Conservation (phyloP, 306 rosid genomes). For the Corylus heterophylla region DNA sequence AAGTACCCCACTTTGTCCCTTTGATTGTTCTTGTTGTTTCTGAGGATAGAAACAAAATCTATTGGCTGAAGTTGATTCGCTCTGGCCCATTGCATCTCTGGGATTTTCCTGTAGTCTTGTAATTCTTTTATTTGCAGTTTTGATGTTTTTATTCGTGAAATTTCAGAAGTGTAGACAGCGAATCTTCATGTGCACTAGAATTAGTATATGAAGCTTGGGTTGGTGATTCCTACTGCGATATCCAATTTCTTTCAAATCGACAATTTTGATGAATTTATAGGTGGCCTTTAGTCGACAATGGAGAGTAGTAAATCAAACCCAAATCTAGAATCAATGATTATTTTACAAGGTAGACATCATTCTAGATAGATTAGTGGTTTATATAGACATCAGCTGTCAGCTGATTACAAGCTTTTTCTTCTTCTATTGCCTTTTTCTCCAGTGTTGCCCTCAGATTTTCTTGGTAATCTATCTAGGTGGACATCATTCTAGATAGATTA, state of each 20-base stretch:
- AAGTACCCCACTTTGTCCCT: slow-evolving; percentile 75
- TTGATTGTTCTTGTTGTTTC: slow-evolving; percentile 88
- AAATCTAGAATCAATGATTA: not conserved
- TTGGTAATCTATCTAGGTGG: slow-evolving; percentile 4
- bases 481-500: not conserved
- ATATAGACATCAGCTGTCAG: not conserved
- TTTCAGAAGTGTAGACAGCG: not conserved
- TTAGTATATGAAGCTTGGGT: not conserved
- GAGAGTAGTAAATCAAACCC: too few species aligned
- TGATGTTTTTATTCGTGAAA: not conserved
- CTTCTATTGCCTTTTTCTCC: slow-evolving; percentile 39
- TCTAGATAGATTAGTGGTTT: not conserved
- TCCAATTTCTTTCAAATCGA: too few species aligned
- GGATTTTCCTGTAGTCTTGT: slow-evolving; percentile 10
- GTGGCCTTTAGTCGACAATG: too few species aligned
- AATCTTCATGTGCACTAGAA: not conserved
- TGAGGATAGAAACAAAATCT: slow-evolving; percentile 20
- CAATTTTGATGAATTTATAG: too few species aligned
- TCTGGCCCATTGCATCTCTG: not conserved
- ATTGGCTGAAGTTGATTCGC: not conserved
- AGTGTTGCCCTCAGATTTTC: slow-evolving; percentile 21
- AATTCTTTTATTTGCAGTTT: too few species aligned
- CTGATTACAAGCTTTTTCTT: slow-evolving; percentile 34
- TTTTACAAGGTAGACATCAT: too few species aligned
- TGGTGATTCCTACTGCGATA: too few species aligned